Percentiles rank a stretch among this genome's conserved stretches.
phyloP scores from a whole-genome alignment of 176 grass and related monocot species.

The Areca catechu region DNA sequence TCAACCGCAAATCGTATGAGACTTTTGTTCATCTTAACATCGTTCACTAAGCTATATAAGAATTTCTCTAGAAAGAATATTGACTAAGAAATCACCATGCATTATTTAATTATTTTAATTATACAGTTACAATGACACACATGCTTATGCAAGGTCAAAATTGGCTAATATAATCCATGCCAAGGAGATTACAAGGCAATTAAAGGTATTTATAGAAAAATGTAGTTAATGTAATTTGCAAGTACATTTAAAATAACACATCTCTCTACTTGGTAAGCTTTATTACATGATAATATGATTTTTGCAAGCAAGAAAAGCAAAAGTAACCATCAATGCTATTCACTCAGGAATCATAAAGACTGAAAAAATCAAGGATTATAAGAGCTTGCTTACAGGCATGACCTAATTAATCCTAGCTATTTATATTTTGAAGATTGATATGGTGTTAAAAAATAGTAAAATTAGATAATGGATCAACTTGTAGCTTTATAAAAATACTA shows the following conservation, averaged over 20 bases:
- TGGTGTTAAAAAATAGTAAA: too few relatives aligned
- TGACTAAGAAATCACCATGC: too few relatives aligned
- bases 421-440: background rate
- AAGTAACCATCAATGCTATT: slow-evolving; percentile 32
- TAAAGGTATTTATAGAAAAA: slow-evolving; percentile 5
- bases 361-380: slow-evolving; percentile 30
- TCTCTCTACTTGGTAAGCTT: too few relatives aligned
- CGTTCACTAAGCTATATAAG: too few relatives aligned
- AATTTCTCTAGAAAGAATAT: too few relatives aligned
- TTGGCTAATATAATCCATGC: slow-evolving; percentile 38
- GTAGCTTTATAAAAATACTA: too few relatives aligned
- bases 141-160: slow-evolving; percentile 35
- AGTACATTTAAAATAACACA: too few relatives aligned
- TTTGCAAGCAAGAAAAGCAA: slow-evolving; percentile 22
- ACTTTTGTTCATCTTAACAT: background rate
- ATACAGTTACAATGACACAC: slow-evolving; percentile 24
- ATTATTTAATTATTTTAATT: background rate
- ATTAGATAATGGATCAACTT: too few relatives aligned
- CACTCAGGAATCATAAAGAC: slow-evolving; percentile 44
- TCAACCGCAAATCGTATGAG: slow-evolving; percentile 24
- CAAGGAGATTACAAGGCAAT: slow-evolving; percentile 27
- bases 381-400: slow-evolving; percentile 34
- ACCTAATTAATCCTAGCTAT: background rate
- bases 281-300: background rate
- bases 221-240: too few relatives aligned